These are phyloP conservation scores for Tolypocladium capitatum DNA, from an alignment of 2,329 filamentous ascomycete genomes.

Conservation along the genomic window DNA sequence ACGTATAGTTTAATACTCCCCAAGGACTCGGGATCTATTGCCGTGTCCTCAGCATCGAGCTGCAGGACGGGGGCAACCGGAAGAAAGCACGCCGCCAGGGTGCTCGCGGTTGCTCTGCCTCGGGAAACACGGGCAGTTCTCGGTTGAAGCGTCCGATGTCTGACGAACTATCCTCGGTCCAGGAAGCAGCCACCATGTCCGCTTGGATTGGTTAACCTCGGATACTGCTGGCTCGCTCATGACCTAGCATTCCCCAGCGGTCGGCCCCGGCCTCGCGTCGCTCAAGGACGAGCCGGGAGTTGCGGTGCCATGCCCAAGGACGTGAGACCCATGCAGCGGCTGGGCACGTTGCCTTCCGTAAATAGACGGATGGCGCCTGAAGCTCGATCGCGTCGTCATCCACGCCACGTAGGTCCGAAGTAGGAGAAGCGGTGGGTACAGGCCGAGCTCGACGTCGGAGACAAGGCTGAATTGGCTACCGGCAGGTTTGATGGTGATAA, in stretches of 20 bases:
- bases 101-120: too few species aligned
- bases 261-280: slow-evolving; percentile 29
- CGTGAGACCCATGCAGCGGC: slow-evolving; percentile 42
- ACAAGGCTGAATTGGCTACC: not conserved
- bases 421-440: not conserved
- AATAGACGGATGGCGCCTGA: slow-evolving; percentile 17
- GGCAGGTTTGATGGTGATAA: not conserved
- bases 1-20: too few species aligned
- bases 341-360: slow-evolving; percentile 40
- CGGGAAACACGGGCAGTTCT: not conserved
- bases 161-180: not conserved
- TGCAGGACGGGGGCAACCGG: too few species aligned
- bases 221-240: not conserved
- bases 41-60: too few species aligned
- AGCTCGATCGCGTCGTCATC: not conserved
- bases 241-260: slow-evolving; percentile 42
- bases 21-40: too few species aligned
- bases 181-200: slow-evolving; percentile 26
- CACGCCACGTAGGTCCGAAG: not conserved
- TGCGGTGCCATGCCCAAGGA: slow-evolving; percentile 22
- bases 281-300: slow-evolving; percentile 20
- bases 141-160: not conserved
- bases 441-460: slow-evolving; percentile 1
- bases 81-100: too few species aligned
- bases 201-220: not conserved